These are phyloP conservation scores for Allium cepa DNA, from an alignment of 106 monocot genomes.

Conservation along the genomic window DNA sequence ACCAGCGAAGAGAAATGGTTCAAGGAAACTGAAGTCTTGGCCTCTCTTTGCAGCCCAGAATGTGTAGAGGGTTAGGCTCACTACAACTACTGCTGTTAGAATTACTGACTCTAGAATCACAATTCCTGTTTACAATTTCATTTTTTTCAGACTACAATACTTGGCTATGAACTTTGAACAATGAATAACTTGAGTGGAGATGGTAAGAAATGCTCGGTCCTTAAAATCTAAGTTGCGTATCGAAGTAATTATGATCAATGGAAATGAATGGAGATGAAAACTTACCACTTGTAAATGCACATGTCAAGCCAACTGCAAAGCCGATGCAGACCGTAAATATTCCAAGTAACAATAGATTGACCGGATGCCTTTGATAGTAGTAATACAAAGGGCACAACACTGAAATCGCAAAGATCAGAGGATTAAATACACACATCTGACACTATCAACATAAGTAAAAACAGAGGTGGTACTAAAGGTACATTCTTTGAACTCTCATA, in stretches of 20 bases:
- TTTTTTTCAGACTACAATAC: too few relatives aligned
- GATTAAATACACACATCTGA: background rate
- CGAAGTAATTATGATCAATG: background rate
- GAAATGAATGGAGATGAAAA: background rate
- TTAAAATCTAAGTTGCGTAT: too few relatives aligned
- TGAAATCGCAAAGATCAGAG: slow-evolving; percentile 8
- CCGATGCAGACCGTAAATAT: slow-evolving; percentile 72
- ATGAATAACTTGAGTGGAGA: too few relatives aligned
- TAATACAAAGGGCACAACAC: slow-evolving; percentile 62
- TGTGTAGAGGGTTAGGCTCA: slow-evolving; percentile 51
- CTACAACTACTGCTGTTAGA: slow-evolving; percentile 34
- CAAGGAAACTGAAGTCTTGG: slow-evolving; percentile 43
- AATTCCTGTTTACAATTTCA: slow-evolving; percentile 20
- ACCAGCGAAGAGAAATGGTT: slow-evolving; percentile 37
- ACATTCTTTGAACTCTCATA: background rate
- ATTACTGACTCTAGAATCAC: slow-evolving; percentile 51
- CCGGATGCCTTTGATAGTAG: slow-evolving; percentile 61
- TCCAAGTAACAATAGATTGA: slow-evolving; percentile 64
- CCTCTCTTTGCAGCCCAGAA: slow-evolving; percentile 47
- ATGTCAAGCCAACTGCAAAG: slow-evolving; percentile 67
- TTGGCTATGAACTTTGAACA: too few relatives aligned
- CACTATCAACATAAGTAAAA: too few relatives aligned
- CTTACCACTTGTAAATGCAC: slow-evolving; percentile 82
- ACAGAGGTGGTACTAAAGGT: too few relatives aligned
- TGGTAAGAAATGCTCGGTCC: too few relatives aligned